Evolutionary conservation across 129 eudicot genomes (phyloP).

Genomic region (Calendula officinalis): DNA sequence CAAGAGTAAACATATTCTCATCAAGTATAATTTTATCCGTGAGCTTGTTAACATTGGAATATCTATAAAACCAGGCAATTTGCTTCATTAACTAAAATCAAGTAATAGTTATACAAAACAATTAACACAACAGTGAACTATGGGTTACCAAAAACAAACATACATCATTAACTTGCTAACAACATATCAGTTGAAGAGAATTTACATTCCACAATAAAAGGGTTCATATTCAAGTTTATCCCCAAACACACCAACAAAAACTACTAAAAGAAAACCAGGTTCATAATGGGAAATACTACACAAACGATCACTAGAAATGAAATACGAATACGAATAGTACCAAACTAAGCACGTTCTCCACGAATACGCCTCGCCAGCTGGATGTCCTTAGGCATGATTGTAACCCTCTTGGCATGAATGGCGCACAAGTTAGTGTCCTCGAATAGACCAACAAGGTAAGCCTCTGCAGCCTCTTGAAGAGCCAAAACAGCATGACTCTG

Average conservation of each 20-base stretch:
- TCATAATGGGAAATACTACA: constrained; percentile 11
- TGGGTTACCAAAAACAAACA: no score
- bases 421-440: constrained; percentile 88
- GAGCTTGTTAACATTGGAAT: no score
- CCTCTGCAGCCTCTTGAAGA: constrained; percentile 89
- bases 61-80: no score
- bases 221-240: constrained; percentile 16
- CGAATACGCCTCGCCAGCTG: constrained; percentile 90
- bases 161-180: background rate
- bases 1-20: no score
- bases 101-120: background rate
- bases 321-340: background rate
- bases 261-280: background rate
- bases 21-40: no score
- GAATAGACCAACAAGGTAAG: constrained; percentile 72
- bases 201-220: constrained; percentile 27
- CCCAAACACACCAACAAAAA: constrained; percentile 16
- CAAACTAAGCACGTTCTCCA: constrained; percentile 85
- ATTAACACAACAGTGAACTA: no score
- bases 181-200: constrained; percentile 15
- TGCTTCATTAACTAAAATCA: background rate
- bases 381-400: constrained; percentile 95
- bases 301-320: background rate
- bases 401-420: constrained; percentile 90
- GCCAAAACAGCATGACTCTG: constrained; percentile 93